Evolutionary conservation across 2,329 filamentous ascomycete genomes (phyloP).

Genomic region (Fusarium sp.): DNA sequence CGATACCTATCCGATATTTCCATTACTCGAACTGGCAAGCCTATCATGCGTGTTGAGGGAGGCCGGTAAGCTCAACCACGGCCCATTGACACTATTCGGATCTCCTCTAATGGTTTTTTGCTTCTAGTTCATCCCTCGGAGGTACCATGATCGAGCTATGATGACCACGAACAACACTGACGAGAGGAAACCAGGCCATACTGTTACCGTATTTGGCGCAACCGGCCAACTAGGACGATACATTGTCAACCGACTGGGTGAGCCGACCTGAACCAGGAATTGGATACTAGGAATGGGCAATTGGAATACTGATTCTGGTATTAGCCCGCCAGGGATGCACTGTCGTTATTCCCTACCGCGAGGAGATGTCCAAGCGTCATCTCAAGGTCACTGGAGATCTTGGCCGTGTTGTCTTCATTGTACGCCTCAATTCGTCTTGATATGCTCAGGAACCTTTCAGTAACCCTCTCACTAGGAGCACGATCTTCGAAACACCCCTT

Average conservation of each 20-base stretch:
- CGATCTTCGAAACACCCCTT: slow-evolving; percentile 91
- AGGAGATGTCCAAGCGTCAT: slow-evolving; percentile 98
- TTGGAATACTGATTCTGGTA: slow-evolving; percentile 32
- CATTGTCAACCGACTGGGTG: slow-evolving; percentile 92
- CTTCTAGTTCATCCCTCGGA: slow-evolving; percentile 81
- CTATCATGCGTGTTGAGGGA: slow-evolving; percentile 86
- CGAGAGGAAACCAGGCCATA: slow-evolving; percentile 73
- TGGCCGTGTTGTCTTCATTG: slow-evolving; percentile 86
- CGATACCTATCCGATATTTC: slow-evolving; percentile 79
- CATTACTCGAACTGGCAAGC: slow-evolving; percentile 96
- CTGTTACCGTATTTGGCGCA: slow-evolving; percentile 96
- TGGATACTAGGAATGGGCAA: background rate
- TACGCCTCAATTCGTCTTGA: slow-evolving; percentile 50
- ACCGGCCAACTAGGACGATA: slow-evolving; percentile 96
- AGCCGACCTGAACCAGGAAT: slow-evolving; percentile 22
- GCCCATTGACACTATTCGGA: slow-evolving; percentile 36
- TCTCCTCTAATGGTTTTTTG: slow-evolving; percentile 38
- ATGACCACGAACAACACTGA: slow-evolving; percentile 37
- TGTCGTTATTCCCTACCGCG: slow-evolving; percentile 90
- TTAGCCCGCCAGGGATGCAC: slow-evolving; percentile 91
- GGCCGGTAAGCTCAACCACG: slow-evolving; percentile 72
- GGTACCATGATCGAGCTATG: slow-evolving; percentile 61
- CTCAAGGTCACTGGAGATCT: slow-evolving; percentile 96
- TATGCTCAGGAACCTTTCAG: background rate
- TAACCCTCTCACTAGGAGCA: slow-evolving; percentile 71